phyloP scores from a whole-genome alignment of 305 asterid species.

The Galium porrigens region DNA sequence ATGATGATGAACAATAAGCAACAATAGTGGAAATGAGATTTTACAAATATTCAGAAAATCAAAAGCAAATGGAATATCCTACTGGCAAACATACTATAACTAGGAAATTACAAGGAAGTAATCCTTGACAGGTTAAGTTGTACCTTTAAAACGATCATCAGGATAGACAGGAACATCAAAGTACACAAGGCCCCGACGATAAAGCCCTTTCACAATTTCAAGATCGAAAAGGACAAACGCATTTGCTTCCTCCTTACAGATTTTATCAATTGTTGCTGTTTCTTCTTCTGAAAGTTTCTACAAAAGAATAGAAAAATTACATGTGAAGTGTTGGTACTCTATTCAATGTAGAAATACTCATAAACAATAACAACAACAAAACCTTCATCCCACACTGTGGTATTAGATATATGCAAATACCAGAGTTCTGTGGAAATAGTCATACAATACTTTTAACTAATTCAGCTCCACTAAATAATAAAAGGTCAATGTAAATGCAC shows the following conservation, averaged over 20 bases:
- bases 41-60: background rate
- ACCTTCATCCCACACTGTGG: background rate
- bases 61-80: background rate
- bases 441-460: background rate
- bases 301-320: slow-evolving; percentile 15
- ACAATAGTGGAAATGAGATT: background rate
- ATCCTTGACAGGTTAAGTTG: background rate
- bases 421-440: background rate
- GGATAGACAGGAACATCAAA: slow-evolving; percentile 92
- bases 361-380: background rate
- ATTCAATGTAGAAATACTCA: background rate
- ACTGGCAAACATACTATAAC: slow-evolving; percentile 1
- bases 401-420: background rate
- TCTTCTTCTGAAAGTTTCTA: slow-evolving; percentile 98
- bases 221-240: slow-evolving; percentile 82
- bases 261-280: slow-evolving; percentile 88
- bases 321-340: background rate
- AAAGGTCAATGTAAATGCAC: slow-evolving; percentile 26
- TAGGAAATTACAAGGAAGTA: slow-evolving; percentile 5
- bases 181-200: slow-evolving; percentile 77
- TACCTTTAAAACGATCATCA: slow-evolving; percentile 97
- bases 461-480: slow-evolving; percentile 1
- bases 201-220: slow-evolving; percentile 68
- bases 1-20: background rate
- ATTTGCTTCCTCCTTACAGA: slow-evolving; percentile 94